A percentile compares a stretch with the other conserved stretches of the same genome.
phyloP scores from a whole-genome alignment of 139 green algal genomes.

The Volvox africanus region DNA sequence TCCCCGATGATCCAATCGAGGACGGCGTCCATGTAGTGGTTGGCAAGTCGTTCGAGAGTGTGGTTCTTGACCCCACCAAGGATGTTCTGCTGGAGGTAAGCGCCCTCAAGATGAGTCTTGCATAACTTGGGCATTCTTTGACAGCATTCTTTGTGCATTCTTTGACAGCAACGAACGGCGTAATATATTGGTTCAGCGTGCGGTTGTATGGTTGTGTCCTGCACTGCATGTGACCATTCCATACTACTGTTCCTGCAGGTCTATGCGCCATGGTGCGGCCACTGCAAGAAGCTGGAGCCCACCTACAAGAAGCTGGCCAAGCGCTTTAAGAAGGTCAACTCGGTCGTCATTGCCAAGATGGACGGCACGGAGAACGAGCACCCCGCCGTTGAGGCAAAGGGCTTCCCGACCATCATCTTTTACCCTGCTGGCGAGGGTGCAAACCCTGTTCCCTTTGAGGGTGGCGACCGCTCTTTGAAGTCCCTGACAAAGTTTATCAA shows the following conservation, averaged over 20 bases:
- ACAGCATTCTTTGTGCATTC: too few species aligned
- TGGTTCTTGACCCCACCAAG: conserved; percentile 75
- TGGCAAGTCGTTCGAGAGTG: conserved; percentile 80
- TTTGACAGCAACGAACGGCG: too few species aligned
- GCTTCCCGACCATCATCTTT: conserved; percentile 81
- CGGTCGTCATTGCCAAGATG: conserved; percentile 85
- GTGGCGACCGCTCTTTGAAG: conserved; percentile 69
- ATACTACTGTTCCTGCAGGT: conserved; percentile 40
- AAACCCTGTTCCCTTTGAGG: conserved; percentile 57
- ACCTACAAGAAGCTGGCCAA: conserved; percentile 90
- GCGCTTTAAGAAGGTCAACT: conserved; percentile 75
- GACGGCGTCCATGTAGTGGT: conserved; percentile 73
- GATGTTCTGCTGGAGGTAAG: conserved; percentile 81
- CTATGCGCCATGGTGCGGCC: conserved; percentile 93
- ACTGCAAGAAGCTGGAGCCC: conserved; percentile 89
- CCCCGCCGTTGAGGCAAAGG: conserved; percentile 71
- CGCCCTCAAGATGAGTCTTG: too few species aligned
- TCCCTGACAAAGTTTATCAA: conserved; percentile 84
- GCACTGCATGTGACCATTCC: neutral
- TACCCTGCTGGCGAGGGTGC: conserved; percentile 66
- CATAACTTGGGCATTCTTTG: too few species aligned
- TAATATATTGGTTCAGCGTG: neutral
- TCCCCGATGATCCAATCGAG: conserved; percentile 66
- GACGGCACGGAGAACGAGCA: conserved; percentile 88
- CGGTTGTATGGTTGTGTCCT: neutral